Evolutionary conservation across 192 early-diverging fungal species (phyloP).

Genomic region (Linnemannia elongata): DNA sequence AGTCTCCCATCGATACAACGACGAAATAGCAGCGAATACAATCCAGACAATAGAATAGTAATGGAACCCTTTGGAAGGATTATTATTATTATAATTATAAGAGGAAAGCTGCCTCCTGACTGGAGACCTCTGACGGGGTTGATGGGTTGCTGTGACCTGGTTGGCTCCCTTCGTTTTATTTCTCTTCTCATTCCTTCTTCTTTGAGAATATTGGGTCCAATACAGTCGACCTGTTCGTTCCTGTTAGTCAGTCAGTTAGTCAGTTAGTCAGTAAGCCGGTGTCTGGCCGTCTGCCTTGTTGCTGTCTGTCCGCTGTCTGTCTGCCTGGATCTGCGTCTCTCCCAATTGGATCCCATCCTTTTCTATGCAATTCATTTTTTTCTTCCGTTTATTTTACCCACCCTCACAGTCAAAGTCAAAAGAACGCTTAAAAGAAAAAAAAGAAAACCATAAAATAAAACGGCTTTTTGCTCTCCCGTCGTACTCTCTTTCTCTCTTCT

Average conservation of each 20-base stretch:
- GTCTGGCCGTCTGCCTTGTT: no score
- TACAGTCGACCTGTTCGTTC: no score
- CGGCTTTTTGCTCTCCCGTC: constrained; percentile 9
- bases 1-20: no score
- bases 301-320: background rate
- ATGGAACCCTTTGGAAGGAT: background rate
- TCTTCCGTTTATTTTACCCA: background rate
- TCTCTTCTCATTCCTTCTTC: background rate
- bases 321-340: background rate
- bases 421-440: background rate
- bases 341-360: background rate
- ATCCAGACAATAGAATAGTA: background rate
- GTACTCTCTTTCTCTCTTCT: background rate
- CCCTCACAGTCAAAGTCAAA: background rate
- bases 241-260: no score
- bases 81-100: background rate
- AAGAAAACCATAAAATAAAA: constrained; percentile 6
- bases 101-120: background rate
- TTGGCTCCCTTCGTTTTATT: background rate
- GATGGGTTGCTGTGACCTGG: background rate
- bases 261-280: no score
- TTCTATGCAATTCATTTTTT: background rate
- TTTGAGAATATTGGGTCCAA: background rate
- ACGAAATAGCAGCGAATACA: background rate
- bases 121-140: background rate